phyloP scores from a whole-genome alignment of 2,329 filamentous ascomycete species.

The Neobulgaria alba region DNA sequence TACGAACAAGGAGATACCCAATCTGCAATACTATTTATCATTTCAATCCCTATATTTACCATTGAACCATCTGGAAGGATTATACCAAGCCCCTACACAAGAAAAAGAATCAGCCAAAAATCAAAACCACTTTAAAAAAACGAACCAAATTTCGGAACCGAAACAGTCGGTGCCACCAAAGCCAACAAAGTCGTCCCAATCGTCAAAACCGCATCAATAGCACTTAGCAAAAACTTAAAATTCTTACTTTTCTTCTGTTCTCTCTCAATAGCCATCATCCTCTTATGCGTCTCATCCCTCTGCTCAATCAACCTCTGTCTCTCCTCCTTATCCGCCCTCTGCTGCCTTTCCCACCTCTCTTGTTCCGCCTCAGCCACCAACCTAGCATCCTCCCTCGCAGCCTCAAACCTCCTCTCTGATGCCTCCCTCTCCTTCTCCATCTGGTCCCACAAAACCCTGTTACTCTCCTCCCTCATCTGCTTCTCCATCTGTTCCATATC shows the following conservation, averaged over 20 bases:
- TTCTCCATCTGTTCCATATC: not conserved
- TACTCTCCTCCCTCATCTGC: not conserved
- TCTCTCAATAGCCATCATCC: not conserved
- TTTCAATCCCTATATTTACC: not conserved
- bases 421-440: not conserved
- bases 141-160: too few species aligned
- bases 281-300: not conserved
- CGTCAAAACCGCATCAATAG: not conserved
- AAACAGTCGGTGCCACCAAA: too few species aligned
- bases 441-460: not conserved
- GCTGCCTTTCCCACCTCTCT: not conserved
- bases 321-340: not conserved
- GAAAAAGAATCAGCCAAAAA: not conserved
- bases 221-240: not conserved
- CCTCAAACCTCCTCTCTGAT: not conserved
- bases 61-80: not conserved
- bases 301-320: not conserved
- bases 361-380: not conserved
- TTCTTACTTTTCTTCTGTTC: constrained; percentile 1
- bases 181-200: not conserved
- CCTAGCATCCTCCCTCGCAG: not conserved
- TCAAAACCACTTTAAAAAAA: too few species aligned
- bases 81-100: not conserved
- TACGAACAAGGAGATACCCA: too few species aligned
- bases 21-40: too few species aligned